Base-by-base conservation (phyloP, 2,329 filamentous ascomycete species). In the Pyrenophora teres region DNA sequence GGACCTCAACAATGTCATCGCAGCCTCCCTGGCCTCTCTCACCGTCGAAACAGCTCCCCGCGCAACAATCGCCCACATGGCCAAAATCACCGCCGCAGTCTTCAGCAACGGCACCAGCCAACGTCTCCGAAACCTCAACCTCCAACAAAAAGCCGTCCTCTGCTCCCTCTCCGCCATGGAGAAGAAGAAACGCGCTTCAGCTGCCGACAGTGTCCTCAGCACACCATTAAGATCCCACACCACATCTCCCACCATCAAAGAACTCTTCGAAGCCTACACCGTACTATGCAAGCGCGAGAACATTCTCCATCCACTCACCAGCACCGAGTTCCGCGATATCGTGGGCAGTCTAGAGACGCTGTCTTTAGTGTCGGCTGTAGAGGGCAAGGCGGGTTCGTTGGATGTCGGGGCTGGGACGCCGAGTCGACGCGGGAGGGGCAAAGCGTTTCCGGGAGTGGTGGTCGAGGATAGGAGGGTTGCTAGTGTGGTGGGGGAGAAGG, bases 121-220 rank as follows among this genome's bases (percentile, higher is more conserved):
- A 64, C 85, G 94, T 51, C 84, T 99, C 12, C 88, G 89, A 72
- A 86, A 87, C 4, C 83, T 99, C 50, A 99, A 97, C 70, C 81
- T 99, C 2, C 95, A 99, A 70, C 94, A 99, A 74, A 97, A 96
- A 73, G 94, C 93, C 3, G 92, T 93, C 0, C 81, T 99, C 8
- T 99, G 94, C 76, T 86, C 93, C 0, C 80, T 99, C 12, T 82
- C 93, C 33, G 90, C 91, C 2, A 84, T 94, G n/a, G 92, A 97
- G 72, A 90, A 88, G 64, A 86, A 85, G 57, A 87, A 84, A 60
- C 80, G 84, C 41, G 77, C 70, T n/a, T 65, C 68, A 1, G 68
- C 63, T 6, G 61, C 60, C 27, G 65, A 73, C 12, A 63, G 35
- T 21, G 54, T 70, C 12, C 48, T 71, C 6, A 58, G 59, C 9